These are phyloP conservation scores for Kazachstania sp. DNA, from an alignment of 1,139 yeast species.

Conservation along the genomic window DNA sequence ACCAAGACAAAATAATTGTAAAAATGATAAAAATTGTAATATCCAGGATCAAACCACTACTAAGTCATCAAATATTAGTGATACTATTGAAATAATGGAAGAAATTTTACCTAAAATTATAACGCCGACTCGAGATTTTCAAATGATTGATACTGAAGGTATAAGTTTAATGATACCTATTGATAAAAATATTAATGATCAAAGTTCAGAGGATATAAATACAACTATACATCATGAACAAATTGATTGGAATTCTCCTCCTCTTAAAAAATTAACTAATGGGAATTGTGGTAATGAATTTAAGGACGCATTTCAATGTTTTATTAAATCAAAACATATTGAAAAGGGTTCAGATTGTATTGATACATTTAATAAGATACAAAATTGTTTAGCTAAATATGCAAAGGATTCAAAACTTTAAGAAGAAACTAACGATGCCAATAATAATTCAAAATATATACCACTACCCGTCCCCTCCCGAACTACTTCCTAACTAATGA, in stretches of 20 bases:
- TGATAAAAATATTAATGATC: background rate
- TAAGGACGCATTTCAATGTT: slow-evolving; percentile 91
- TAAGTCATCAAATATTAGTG: no score
- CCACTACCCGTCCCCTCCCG: no score
- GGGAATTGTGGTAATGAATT: slow-evolving; percentile 99
- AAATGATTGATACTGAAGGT: slow-evolving; percentile 1
- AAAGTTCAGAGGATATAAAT: slow-evolving; percentile 1
- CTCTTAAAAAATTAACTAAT: slow-evolving; percentile 96
- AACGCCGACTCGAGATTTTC: background rate
- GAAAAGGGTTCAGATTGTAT: slow-evolving; percentile 97
- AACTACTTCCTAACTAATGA: no score
- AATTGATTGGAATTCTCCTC: slow-evolving; percentile 99
- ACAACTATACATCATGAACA: slow-evolving; percentile 46
- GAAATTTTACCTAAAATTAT: background rate
- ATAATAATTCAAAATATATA: no score
- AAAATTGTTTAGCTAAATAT: slow-evolving; percentile 69
- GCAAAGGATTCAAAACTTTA: background rate
- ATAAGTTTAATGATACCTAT: background rate
- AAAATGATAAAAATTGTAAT: no score
- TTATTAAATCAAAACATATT: slow-evolving; percentile 87
- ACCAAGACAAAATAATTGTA: background rate
- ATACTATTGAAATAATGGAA: background rate
- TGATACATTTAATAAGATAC: slow-evolving; percentile 85
- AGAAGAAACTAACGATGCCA: background rate
- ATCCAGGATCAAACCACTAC: no score